Evolutionary conservation across 495 filamentous ascomycete species (phyloP).

Genomic region (Podospora pseudocomata): DNA sequence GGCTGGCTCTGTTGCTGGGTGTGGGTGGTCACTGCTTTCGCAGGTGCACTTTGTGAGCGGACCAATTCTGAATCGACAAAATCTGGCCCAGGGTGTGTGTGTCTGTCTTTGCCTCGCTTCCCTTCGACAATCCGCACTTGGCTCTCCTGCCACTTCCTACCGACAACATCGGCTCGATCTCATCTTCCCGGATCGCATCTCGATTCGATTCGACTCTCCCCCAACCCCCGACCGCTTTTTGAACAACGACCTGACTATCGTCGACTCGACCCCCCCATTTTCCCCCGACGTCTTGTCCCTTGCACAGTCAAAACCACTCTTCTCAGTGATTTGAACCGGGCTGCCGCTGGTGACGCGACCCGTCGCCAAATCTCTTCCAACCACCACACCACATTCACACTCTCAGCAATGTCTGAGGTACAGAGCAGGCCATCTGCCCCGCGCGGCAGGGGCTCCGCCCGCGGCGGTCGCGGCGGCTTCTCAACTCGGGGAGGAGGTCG

Average conservation of each 20-base stretch:
- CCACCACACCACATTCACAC: constrained; percentile 27
- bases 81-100: constrained; percentile 21
- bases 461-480: constrained; percentile 72
- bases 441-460: constrained; percentile 42
- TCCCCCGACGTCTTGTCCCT: constrained; percentile 31
- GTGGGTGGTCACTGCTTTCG: constrained; percentile 25
- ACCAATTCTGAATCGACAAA: constrained; percentile 36
- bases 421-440: constrained; percentile 67
- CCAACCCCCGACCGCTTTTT: constrained; percentile 26
- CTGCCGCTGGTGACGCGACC: constrained; percentile 43
- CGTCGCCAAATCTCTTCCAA: constrained; percentile 33
- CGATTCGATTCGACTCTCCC: constrained; percentile 26
- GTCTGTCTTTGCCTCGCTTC: constrained; percentile 26
- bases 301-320: constrained; percentile 9
- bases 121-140: constrained; percentile 20
- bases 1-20: constrained; percentile 12
- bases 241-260: constrained; percentile 20
- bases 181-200: constrained; percentile 33
- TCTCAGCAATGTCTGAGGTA: constrained; percentile 83
- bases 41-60: constrained; percentile 20
- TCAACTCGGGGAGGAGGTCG: constrained; percentile 69
- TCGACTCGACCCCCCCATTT: constrained; percentile 30
- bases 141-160: constrained; percentile 24
- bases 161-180: constrained; percentile 28
- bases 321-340: constrained; percentile 17